Conservation (phyloP, 2,329 filamentous ascomycete genomes). For the Lithohypha guttulata region DNA sequence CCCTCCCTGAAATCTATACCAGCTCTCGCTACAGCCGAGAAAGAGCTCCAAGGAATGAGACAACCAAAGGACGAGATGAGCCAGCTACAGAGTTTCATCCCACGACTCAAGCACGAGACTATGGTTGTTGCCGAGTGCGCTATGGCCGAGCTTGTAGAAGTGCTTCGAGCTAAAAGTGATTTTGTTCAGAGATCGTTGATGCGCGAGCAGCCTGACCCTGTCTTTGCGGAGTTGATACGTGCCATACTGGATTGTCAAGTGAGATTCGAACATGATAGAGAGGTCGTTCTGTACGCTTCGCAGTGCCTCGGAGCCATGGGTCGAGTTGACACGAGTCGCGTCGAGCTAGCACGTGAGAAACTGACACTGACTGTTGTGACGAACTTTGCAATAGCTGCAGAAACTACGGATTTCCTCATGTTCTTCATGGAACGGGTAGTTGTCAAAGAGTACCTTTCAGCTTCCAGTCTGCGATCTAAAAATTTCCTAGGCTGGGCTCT, state of each 20-base stretch:
- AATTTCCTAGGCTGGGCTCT: slow-evolving; percentile 90
- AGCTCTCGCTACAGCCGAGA: slow-evolving; percentile 57
- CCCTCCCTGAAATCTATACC: slow-evolving; percentile 66
- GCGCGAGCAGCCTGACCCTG: slow-evolving; percentile 70
- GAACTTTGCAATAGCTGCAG: slow-evolving; percentile 69
- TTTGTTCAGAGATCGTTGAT: slow-evolving; percentile 69
- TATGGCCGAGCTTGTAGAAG: slow-evolving; percentile 63
- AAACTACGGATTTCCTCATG: slow-evolving; percentile 76
- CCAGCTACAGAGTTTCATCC: slow-evolving; percentile 58
- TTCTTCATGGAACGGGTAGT: slow-evolving; percentile 79
- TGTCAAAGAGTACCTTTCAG: slow-evolving; percentile 82
- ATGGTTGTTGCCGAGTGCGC: slow-evolving; percentile 74
- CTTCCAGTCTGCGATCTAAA: slow-evolving; percentile 76
- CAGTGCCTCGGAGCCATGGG: slow-evolving; percentile 81
- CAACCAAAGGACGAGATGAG: slow-evolving; percentile 54
- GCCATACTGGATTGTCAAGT: slow-evolving; percentile 76
- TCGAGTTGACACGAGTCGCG: slow-evolving; percentile 79
- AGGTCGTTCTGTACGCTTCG: slow-evolving; percentile 62
- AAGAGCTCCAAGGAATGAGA: slow-evolving; percentile 54
- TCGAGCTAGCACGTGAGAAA: slow-evolving; percentile 69
- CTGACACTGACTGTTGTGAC: slow-evolving; percentile 75
- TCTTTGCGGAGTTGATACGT: slow-evolving; percentile 61
- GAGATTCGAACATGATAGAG: slow-evolving; percentile 60
- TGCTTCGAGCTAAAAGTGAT: slow-evolving; percentile 61
- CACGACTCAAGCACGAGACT: slow-evolving; percentile 72